Evolutionary conservation across 495 filamentous ascomycete genomes (phyloP).

Genomic region (Xylona heveae): DNA sequence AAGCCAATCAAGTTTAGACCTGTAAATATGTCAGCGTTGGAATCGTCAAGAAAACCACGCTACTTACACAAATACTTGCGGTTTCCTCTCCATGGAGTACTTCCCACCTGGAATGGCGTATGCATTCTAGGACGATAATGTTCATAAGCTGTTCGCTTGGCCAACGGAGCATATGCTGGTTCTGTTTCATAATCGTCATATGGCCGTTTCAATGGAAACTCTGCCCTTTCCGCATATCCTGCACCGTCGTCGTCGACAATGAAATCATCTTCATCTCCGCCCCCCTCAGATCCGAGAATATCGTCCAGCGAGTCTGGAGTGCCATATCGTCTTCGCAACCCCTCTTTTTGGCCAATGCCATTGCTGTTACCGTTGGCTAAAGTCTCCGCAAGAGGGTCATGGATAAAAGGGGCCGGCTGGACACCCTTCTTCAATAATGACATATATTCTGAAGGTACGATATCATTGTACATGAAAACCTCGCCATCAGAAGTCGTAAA

Average conservation of each 20-base stretch:
- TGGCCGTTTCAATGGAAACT: slow-evolving; percentile 36
- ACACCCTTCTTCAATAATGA: slow-evolving; percentile 34
- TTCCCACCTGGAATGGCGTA: slow-evolving; percentile 73
- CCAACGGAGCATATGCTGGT: slow-evolving; percentile 20
- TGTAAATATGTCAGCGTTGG: slow-evolving; percentile 13
- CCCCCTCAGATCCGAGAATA: slow-evolving; percentile 20
- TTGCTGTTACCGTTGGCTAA: slow-evolving; percentile 30
- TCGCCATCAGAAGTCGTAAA: slow-evolving; percentile 85
- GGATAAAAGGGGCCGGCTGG: slow-evolving; percentile 69
- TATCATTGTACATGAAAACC: slow-evolving; percentile 67
- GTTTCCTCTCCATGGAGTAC: slow-evolving; percentile 88
- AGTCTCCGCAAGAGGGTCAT: slow-evolving; percentile 53
- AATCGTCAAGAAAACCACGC: neutral
- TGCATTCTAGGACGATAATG: slow-evolving; percentile 49
- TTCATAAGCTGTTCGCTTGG: slow-evolving; percentile 39
- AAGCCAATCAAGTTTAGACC: slow-evolving; percentile 74
- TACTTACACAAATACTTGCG: slow-evolving; percentile 63
- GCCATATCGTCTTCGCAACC: slow-evolving; percentile 18
- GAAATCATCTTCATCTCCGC: slow-evolving; percentile 49
- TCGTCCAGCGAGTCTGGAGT: slow-evolving; percentile 39
- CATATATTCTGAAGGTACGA: slow-evolving; percentile 45
- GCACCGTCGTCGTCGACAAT: slow-evolving; percentile 92
- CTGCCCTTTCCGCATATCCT: slow-evolving; percentile 52
- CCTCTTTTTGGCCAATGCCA: slow-evolving; percentile 9
- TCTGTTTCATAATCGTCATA: slow-evolving; percentile 30